Evolutionary conservation across 1,139 yeast species (phyloP), one percentile per base, ranked within the genome.

Genomic region (Hemisphaericaspora subhashii): DNA sequence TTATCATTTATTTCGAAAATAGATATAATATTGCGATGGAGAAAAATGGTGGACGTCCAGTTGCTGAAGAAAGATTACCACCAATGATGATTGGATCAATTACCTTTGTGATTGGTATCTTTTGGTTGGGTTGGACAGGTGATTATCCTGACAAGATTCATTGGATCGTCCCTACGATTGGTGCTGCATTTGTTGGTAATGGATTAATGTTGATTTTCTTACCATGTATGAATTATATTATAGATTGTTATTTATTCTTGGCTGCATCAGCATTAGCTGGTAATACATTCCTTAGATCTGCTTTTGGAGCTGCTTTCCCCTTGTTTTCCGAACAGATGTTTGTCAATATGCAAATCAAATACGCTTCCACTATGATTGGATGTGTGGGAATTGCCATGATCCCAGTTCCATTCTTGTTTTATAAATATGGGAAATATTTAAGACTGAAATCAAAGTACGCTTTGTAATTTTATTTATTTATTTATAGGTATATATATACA

Each of bases 231-330:
- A 86, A 83, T 57, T 88, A 88, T 59, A 76, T 88, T 52, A 82
- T 88, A 53, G 96, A 89, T 58, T 70, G 86, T 28, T 89, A 88
- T 57, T 69, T 86, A 46, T 59, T 81, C 43, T 81, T 83, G 54
- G 95, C 96, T 4, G 96, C 96, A 11, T 84, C 95, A 18, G 96
- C 96, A 1, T 70, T 89, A 50, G 96, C 97, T 4, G 96, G 85
- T 11, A 87, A 87, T 57, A 81, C 96, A 0, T 81, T 89, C 53
- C 59, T 83, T 47, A 77, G 89, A 70, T 79, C 87, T 2, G 62
- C 72, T 12, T 73, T 74, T 54, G 80, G 79, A 31, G 80, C 75
- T 33, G 72, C 66, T 5, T 68, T 74, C 59, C 74, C 81, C 30
- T 68, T 74, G 42, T 66, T 66, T 52, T 77, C 83, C 3, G 65